These are phyloP conservation scores for Fusarium proliferatum DNA, from an alignment of 2,329 filamentous ascomycete genomes.

Conservation along the genomic window DNA sequence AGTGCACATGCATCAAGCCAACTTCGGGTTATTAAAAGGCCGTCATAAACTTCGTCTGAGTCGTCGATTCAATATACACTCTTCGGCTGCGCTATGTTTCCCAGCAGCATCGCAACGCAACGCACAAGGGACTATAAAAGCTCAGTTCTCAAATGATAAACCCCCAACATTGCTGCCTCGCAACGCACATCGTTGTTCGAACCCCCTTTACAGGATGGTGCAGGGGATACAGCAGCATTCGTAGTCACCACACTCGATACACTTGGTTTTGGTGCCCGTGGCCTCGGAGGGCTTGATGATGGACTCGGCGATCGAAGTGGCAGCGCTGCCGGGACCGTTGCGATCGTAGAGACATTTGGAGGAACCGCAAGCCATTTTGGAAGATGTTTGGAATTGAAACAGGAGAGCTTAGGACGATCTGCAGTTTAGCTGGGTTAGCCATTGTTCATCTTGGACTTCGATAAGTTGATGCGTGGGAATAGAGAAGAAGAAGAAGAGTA, in stretches of 20 bases:
- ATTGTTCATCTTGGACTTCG: not conserved
- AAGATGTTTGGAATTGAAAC: not conserved
- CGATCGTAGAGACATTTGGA: conserved; percentile 40
- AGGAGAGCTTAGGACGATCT: conserved; percentile 7
- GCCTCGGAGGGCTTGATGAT: conserved; percentile 63
- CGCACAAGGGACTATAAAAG: conserved; percentile 15
- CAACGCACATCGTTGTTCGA: not conserved
- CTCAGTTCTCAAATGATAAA: conserved; percentile 6
- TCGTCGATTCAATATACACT: conserved; percentile 13
- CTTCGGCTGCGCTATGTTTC: conserved; percentile 3
- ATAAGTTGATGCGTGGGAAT: not conserved
- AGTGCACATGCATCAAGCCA: not conserved
- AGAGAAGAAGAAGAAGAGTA: not conserved
- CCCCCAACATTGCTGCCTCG: not conserved
- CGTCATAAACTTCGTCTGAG: conserved; percentile 4
- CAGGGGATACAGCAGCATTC: conserved; percentile 68
- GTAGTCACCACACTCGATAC: conserved; percentile 46
- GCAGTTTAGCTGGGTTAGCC: conserved; percentile 4
- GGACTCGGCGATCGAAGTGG: conserved; percentile 60
- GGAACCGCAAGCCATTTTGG: conserved; percentile 43
- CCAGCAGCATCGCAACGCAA: conserved; percentile 11
- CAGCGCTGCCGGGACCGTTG: conserved; percentile 62
- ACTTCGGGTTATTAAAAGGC: not conserved
- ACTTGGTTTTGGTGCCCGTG: conserved; percentile 50
- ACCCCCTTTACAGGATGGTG: conserved; percentile 56